These are phyloP conservation scores for Dryas alaskensis DNA, from an alignment of 306 rosid genomes.

Conservation along the genomic window DNA sequence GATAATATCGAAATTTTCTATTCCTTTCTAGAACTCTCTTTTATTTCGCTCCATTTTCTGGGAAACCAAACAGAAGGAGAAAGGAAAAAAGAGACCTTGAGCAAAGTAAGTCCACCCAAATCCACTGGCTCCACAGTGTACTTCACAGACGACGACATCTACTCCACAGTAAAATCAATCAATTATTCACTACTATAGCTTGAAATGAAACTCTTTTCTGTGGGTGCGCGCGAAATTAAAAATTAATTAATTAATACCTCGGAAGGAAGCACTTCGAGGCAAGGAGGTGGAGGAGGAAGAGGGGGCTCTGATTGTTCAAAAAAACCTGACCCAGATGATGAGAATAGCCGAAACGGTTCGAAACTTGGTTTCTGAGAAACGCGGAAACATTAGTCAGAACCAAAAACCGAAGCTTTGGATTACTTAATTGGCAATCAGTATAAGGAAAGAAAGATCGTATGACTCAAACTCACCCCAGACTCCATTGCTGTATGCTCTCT, in stretches of 20 bases:
- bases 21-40: background rate
- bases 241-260: slow-evolving; percentile 38
- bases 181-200: slow-evolving; percentile 1
- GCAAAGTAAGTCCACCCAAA: slow-evolving; percentile 61
- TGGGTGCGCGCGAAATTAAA: background rate
- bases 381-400: background rate
- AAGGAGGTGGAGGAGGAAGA: slow-evolving; percentile 64
- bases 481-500: slow-evolving; percentile 14
- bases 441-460: background rate
- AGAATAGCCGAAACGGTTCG: slow-evolving; percentile 55
- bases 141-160: slow-evolving; percentile 45
- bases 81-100: slow-evolving; percentile 51
- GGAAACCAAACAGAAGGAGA: background rate
- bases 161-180: slow-evolving; percentile 1
- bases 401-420: background rate
- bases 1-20: background rate
- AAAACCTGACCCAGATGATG: slow-evolving; percentile 51
- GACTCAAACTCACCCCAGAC: slow-evolving; percentile 14
- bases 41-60: background rate
- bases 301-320: slow-evolving; percentile 46
- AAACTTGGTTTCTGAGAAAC: slow-evolving; percentile 38
- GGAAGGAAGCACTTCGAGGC: slow-evolving; percentile 60
- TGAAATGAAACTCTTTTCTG: background rate
- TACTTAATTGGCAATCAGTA: background rate
- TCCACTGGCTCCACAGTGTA: slow-evolving; percentile 51